Evolutionary conservation across 73 alveolate genomes (phyloP), one percentile per base, ranked within the genome.

Genomic region (Paramecium octaurelia): DNA sequence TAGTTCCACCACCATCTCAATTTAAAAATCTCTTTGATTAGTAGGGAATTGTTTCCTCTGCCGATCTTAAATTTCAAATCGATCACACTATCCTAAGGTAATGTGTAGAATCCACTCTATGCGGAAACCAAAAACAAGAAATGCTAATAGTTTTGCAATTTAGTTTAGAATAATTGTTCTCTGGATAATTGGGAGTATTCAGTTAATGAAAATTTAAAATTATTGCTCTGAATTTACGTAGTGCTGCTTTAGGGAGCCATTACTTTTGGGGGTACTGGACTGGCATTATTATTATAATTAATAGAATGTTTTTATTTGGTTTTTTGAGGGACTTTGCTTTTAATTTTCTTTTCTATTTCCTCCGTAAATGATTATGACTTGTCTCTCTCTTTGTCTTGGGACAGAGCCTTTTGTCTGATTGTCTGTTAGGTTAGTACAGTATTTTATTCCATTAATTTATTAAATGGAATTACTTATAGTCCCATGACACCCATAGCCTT

Each of bases 1-100:
- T 3, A 75, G 9, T 35, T 75, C 88, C 88, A 75, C 88, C 88
- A 75, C 88, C 88, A 75, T 75, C 88, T 75, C 6, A 75, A 36
- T 75, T 38, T 75, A 75, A 75, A 75, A 9, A 42, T 20, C n/a
- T 75, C 88, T 75, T 75, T 75, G 21, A 75, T 35, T 14, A 75
- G 16, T 0, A 38, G 68, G 11, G 88, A 75, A 75, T 75, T 75
- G n/a, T 75, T 75, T 34, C 88, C 88, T 75, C 88, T 75, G 4
- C 88, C 88, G 2, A 75, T 23, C n/a, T 38, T 29, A 75, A 75
- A 75, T 38, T 35, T 75, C 3, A 75, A 38, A 38, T 75, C 88
- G 35, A 75, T 36, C 4, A 34, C 5, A n/a, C 3, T 24, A 21
- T 75, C 58, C 35, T 29, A 75, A 16, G 88, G 88, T 23, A 42